A percentile compares a stretch with the other conserved stretches of the same genome.
Conservation (phyloP, 768 basidiomycete species). For the Podaxis sp. region DNA sequence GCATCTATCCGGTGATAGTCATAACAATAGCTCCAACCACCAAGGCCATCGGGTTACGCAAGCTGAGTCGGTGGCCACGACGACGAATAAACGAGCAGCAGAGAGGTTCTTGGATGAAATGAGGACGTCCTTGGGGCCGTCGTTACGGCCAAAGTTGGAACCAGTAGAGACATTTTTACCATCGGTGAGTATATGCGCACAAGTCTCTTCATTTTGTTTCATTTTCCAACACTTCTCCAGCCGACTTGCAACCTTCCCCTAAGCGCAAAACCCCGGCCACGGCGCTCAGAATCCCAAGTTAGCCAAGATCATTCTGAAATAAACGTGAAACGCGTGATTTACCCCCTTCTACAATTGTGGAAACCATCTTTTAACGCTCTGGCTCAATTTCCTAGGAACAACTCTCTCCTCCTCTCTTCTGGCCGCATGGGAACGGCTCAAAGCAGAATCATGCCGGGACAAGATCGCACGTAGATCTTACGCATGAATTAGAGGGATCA, state of each 20-base stretch:
- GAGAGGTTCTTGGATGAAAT: constrained; percentile 3
- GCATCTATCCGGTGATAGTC: neutral
- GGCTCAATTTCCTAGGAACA: neutral
- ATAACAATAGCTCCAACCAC: neutral
- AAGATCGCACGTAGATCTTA: neutral
- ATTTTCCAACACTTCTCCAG: neutral
- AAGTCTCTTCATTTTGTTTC: neutral
- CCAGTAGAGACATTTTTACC: neutral
- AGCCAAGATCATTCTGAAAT: neutral
- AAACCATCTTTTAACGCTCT: neutral
- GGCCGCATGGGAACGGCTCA: neutral
- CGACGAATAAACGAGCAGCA: constrained; percentile 7
- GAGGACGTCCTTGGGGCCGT: neutral
- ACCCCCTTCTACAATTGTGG: neutral
- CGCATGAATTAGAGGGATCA: neutral
- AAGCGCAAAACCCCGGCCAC: neutral
- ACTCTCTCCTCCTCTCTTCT: neutral
- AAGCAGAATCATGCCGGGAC: neutral
- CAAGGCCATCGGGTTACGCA: neutral
- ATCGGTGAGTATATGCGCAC: neutral
- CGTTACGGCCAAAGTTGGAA: neutral
- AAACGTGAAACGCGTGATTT: neutral
- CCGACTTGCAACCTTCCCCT: neutral
- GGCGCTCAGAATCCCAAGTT: neutral
- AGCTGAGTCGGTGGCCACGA: neutral